Base-by-base conservation (phyloP, 1,284 basidiomycete genomes). In the Trichosporon ovoides region DNA sequence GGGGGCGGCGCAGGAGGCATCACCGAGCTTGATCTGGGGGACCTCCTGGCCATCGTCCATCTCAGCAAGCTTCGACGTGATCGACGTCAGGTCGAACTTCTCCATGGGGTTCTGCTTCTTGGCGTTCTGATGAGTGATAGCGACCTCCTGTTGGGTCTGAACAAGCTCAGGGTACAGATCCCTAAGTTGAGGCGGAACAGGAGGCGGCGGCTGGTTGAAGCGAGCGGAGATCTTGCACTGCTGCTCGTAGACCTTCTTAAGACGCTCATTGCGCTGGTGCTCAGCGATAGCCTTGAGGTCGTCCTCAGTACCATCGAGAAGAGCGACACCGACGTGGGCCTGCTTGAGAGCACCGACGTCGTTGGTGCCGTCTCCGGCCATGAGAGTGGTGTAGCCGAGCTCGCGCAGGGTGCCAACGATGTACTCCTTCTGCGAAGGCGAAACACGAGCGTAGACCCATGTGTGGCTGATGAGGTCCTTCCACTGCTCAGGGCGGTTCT, bases 291-390 rank as follows among this genome's bases (percentile, higher is more conserved):
- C 91, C 77, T 91, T 84, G 34, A 97, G 79, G 71, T 96, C 94
- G 66, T 94, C 93, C 0, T 84, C 83, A 0, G 91, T 89, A 0
- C 93, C 93, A 70, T 96, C 91, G 48, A 97, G 80, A 2, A 97
- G 81, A 1, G 93, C 93, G 18, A 97, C 89, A 63, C 93, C 93
- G 58, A 97, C 87, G 74, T 97, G 91, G 0, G 94, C 93, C 73
- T 95, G 91, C 76, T 97, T 97, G 53, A 97, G 84, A 3, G 94
- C 93, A 33, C 94, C 93, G 50, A 97, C 93, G 66, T 97, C 93
- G 75, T 97, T 97, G 16, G 93, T 97, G 37, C 94, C 94, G 73
- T 97, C 94, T 59, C 93, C 93, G 12, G 92, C 93, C 93, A 97
- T 97, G 56, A 97, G 82, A 0, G 93, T 97, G 7, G 83, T 83